Base-by-base conservation (phyloP, 1,139 yeast species). In the Yamadazyma siamensis region DNA sequence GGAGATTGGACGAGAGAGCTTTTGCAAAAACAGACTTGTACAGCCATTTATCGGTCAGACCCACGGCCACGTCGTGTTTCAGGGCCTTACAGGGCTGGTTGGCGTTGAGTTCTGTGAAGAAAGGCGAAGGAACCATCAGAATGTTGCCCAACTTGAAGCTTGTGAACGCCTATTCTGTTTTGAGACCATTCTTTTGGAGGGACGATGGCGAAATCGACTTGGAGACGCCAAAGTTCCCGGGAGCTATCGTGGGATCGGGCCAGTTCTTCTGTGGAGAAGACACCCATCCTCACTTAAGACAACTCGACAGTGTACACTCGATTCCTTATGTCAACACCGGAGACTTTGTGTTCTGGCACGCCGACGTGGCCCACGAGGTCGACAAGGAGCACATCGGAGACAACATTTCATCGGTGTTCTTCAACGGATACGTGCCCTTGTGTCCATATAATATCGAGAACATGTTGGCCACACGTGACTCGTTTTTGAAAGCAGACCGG, bases 31-130 rank as follows among this genome's bases (percentile, higher is more conserved):
- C 53, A 35, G 63, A 64, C 33, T 42, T 63, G 32, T 64, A 69
- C 38, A 43, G 49, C 23, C 42, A 45, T 30, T 33, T 39, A 10
- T 46, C 39, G 1, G 48, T 51, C 21, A 40, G 47, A 18, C 47
- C 51, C 2, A 56, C 63, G 13, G 58, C 61, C 11, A 65, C 73
- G 27, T 58, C 62, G 9, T 54, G 58, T 10, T 68, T 67, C 44
- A 50, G 75, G 34, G 56, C 70, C 17, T 62, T 69, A 33, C 77
- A 71, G 48, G 77, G 75, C 6, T 71, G 75, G 75, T 41, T 69
- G 28, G 62, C 73, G 1, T 48, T 69, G 38, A 53, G 65, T 11
- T 29, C 35, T 16, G 42, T 36, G 14, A 60, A 58, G 5, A 58
- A 68, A 5, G 62, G 62, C 15, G 73, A 66, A 39, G 77, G 77